phyloP scores from a whole-genome alignment of 257 asterid species.

The Linderniella brevidens region DNA sequence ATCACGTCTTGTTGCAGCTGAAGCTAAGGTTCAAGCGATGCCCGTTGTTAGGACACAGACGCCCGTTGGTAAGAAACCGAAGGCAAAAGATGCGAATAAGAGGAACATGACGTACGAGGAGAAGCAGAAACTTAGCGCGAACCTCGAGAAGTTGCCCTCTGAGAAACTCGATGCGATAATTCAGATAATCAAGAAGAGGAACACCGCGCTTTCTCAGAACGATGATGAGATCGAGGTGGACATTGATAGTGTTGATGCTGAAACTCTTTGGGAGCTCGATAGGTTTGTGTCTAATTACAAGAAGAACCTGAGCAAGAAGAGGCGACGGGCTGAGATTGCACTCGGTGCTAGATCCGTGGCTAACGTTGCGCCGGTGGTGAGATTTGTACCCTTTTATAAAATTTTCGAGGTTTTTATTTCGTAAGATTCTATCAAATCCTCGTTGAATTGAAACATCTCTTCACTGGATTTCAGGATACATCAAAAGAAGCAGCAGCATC shows the following conservation, averaged over 20 bases:
- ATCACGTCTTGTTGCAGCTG: conserved; percentile 20
- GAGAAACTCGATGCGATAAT: conserved; percentile 85
- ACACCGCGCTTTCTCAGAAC: conserved; percentile 49
- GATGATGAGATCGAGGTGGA: conserved; percentile 71
- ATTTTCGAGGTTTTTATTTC: background rate
- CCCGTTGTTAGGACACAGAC: conserved; percentile 59
- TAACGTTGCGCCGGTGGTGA: conserved; percentile 25
- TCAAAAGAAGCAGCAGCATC: no score
- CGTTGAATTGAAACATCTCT: background rate
- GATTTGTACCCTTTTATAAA: conserved; percentile 1
- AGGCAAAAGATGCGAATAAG: conserved; percentile 80
- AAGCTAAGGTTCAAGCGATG: conserved; percentile 22
- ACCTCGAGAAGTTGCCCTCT: conserved; percentile 70
- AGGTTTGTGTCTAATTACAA: conserved; percentile 86
- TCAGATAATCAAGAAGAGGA: conserved; percentile 89
- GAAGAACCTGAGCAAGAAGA: conserved; percentile 82
- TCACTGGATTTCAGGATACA: no score
- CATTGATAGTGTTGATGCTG: conserved; percentile 34
- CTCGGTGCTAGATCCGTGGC: conserved; percentile 35
- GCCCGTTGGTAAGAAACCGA: conserved; percentile 77
- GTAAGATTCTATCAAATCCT: background rate
- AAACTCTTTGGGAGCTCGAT: conserved; percentile 87
- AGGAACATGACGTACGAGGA: conserved; percentile 93
- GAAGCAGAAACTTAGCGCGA: conserved; percentile 82
- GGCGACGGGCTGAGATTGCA: conserved; percentile 80